A percentile compares a stretch with the other conserved stretches of the same genome.
Evolutionary conservation across 108 stramenopile genomes (phyloP).

Genomic region (Nitzschia putrida): DNA sequence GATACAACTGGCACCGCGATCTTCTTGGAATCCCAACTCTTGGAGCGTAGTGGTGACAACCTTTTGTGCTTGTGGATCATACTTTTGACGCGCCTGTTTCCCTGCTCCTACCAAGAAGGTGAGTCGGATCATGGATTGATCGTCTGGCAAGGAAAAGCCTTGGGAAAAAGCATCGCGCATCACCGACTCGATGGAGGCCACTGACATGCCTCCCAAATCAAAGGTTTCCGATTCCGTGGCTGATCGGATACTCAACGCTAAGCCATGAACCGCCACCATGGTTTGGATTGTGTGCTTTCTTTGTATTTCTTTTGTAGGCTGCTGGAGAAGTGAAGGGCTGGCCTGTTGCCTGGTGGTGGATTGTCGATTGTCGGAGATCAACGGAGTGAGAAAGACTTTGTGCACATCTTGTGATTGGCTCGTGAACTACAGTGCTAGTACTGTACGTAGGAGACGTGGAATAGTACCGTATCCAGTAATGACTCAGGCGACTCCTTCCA

Average conservation of each 20-base stretch:
- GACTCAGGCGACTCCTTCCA: too few species aligned
- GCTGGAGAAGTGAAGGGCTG: neutral
- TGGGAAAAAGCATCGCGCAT: slow-evolving; percentile 60
- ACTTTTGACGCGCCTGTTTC: slow-evolving; percentile 80
- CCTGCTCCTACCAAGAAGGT: slow-evolving; percentile 91
- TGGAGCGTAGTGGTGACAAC: slow-evolving; percentile 74
- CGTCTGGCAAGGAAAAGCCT: slow-evolving; percentile 50
- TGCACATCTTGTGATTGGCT: too few species aligned
- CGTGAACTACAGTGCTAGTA: too few species aligned
- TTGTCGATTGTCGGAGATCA: neutral
- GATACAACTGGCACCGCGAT: slow-evolving; percentile 83
- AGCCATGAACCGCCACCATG: slow-evolving; percentile 47
- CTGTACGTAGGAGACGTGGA: too few species aligned
- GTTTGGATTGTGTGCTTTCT: neutral
- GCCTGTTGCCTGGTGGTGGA: neutral
- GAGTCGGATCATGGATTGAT: slow-evolving; percentile 74
- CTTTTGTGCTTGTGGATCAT: slow-evolving; percentile 79
- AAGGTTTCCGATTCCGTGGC: slow-evolving; percentile 76
- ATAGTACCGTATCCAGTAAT: too few species aligned
- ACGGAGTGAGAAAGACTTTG: neutral
- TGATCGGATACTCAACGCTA: slow-evolving; percentile 71
- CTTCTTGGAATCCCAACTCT: slow-evolving; percentile 79
- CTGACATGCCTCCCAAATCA: slow-evolving; percentile 71
- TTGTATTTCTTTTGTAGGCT: neutral
- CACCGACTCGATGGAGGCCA: slow-evolving; percentile 53